Conservation (phyloP, 139 green algal genomes). For the Haematococcus lacustris region DNA sequence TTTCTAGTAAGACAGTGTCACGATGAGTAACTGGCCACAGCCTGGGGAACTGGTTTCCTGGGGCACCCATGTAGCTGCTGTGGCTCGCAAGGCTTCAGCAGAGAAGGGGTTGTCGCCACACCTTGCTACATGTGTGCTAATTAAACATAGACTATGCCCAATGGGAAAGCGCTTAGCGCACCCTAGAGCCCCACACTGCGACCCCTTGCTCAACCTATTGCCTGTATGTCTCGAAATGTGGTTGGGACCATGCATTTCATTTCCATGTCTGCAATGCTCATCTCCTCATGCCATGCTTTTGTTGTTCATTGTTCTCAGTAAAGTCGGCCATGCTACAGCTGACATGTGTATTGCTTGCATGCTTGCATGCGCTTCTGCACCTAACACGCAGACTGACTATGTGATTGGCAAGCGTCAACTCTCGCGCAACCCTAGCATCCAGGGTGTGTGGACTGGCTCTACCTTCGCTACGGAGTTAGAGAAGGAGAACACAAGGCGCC, state of each 20-base stretch:
- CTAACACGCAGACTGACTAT: neutral
- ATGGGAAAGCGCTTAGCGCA: too few relatives aligned
- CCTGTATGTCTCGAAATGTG: neutral
- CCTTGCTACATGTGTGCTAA: too few relatives aligned
- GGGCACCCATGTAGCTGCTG: too few relatives aligned
- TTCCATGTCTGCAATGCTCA: neutral
- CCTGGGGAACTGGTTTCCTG: too few relatives aligned
- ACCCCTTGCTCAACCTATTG: neutral
- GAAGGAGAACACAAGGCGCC: neutral
- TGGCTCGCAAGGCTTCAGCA: too few relatives aligned
- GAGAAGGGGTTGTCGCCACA: too few relatives aligned
- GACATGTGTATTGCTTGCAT: neutral
- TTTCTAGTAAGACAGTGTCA: too few relatives aligned
- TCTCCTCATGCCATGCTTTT: neutral
- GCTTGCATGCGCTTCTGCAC: neutral
- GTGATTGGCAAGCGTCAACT: neutral
- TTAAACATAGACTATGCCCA: too few relatives aligned
- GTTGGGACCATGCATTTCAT: neutral
- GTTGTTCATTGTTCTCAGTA: neutral
- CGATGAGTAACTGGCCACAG: too few relatives aligned
- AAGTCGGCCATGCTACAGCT: neutral
- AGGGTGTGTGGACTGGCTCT: neutral
- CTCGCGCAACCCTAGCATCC: slow-evolving; percentile 1
- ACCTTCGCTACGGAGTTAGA: neutral
- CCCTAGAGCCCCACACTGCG: too few relatives aligned